phyloP scores from a whole-genome alignment of 495 filamentous ascomycete genomes.

The Penicillium argentinense region DNA sequence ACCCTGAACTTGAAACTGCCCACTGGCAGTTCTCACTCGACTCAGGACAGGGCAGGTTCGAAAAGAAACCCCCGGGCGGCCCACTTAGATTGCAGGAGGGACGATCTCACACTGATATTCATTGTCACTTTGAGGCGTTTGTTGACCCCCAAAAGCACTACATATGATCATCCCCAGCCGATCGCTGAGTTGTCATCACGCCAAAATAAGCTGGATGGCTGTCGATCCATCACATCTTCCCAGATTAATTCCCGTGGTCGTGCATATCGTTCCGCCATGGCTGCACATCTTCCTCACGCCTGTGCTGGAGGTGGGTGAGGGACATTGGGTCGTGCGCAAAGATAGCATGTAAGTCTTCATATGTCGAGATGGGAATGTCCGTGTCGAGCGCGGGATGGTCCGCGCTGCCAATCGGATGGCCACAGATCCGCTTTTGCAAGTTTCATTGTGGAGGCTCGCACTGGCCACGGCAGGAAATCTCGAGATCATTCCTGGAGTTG shows the following conservation, averaged over 20 bases:
- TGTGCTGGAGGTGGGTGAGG: too few relatives aligned
- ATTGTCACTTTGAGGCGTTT: background rate
- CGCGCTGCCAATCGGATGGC: background rate
- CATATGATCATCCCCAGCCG: background rate
- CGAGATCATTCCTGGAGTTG: too few relatives aligned
- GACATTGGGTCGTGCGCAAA: too few relatives aligned
- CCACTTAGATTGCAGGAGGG: background rate
- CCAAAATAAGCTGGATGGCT: background rate
- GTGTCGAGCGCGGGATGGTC: background rate
- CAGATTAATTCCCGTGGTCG: background rate
- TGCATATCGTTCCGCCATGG: background rate
- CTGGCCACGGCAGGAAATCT: too few relatives aligned
- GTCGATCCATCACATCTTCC: background rate
- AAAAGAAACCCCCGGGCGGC: background rate
- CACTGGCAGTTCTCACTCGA: too few relatives aligned
- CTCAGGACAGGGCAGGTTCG: too few relatives aligned
- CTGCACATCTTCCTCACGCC: too few relatives aligned
- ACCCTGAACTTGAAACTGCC: conserved; percentile 1
- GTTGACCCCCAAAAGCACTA: background rate
- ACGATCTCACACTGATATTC: background rate
- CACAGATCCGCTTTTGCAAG: background rate
- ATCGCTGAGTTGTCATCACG: background rate
- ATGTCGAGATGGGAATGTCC: too few relatives aligned
- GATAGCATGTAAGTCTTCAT: too few relatives aligned
- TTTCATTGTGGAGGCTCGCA: background rate